phyloP scores from a whole-genome alignment of 2,329 filamentous ascomycete genomes.

The Arthrocladium fulminans region DNA sequence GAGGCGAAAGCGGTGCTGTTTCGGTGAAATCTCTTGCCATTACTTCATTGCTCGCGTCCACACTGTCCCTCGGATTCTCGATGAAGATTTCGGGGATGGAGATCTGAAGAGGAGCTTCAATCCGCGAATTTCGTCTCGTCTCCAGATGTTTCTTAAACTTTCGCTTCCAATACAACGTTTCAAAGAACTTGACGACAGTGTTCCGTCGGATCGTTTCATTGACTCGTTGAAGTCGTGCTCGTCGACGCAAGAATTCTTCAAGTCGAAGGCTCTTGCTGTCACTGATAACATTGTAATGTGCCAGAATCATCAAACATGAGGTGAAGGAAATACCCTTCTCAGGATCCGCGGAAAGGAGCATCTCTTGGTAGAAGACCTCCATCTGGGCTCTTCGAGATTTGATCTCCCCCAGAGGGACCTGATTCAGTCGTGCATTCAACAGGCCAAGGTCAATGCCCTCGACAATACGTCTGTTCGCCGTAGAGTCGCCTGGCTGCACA shows the following conservation, averaged over 20 bases:
- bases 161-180: conserved; percentile 80
- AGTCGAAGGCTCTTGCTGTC: conserved; percentile 92
- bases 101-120: conserved; percentile 69
- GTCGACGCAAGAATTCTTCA: conserved; percentile 86
- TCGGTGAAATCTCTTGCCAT: conserved; percentile 22
- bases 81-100: conserved; percentile 84
- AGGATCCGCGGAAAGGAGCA: conserved; percentile 83
- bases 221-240: conserved; percentile 82
- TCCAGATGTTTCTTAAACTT: conserved; percentile 70
- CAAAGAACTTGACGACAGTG: conserved; percentile 88
- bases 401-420: conserved; percentile 67
- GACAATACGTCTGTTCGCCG: conserved; percentile 34
- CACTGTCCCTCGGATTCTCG: conserved; percentile 58
- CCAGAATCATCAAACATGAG: conserved; percentile 84
- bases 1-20: conserved; percentile 13
- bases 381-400: conserved; percentile 67
- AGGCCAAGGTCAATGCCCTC: conserved; percentile 62
- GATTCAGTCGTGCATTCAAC: conserved; percentile 62
- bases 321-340: conserved; percentile 88
- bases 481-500: conserved; percentile 44
- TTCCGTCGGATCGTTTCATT: conserved; percentile 89
- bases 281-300: conserved; percentile 97
- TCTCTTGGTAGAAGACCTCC: conserved; percentile 95
- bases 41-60: conserved; percentile 18
- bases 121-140: conserved; percentile 62